Base-by-base conservation (phyloP, 768 basidiomycete genomes). In the Vararia minispora region DNA sequence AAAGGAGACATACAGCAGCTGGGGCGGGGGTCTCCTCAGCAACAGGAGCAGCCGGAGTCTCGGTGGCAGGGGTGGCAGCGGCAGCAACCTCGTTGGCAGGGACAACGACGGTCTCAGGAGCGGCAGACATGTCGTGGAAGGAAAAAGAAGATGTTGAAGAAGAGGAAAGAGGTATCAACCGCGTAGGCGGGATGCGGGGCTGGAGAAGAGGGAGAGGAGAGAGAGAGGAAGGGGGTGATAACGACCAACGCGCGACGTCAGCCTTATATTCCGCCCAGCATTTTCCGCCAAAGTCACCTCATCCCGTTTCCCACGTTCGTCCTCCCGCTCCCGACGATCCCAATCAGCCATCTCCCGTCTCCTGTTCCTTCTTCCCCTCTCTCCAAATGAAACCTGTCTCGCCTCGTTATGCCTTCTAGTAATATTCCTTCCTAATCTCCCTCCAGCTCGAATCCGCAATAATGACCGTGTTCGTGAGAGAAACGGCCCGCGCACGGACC, bases 51-150 rank as follows among this genome's bases (percentile, higher is more conserved):
- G 56, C 44, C 33, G 43, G 46, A 28, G 59, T 27, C 49, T 61
- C 35, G 14, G 52, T 35, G 23, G 44, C 56, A 37, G 64, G 46
- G 34, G 63, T 52, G 56, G 74, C 74, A 43, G 53, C 57, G 47
- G 60, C 60, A 61, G 71, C 71, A 42, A 64, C 60, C 57, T 75
- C 78, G 60, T 76, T 76, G 40, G 63, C 59, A 58, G 66, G 54
- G 35, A 52, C 61, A 51, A 52, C 44, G 56, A 66, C 53, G 55
- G 63, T 60, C 61, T 79, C 81, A 46, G 52, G 54, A 53, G 78
- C 58, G 61, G 80, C 72, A 70, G 86, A 87, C 84, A 90, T 88
- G 85, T 86, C 75, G 64, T 52, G 42, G 41, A 51, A 48, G 35
- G 25, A 35, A 41, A 28, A 38, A 46, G 29, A 64, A 61, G 63